Evolutionary conservation across 495 filamentous ascomycete genomes (phyloP), one percentile per base, ranked within the genome.

Genomic region (Penicillium bovifimosum): DNA sequence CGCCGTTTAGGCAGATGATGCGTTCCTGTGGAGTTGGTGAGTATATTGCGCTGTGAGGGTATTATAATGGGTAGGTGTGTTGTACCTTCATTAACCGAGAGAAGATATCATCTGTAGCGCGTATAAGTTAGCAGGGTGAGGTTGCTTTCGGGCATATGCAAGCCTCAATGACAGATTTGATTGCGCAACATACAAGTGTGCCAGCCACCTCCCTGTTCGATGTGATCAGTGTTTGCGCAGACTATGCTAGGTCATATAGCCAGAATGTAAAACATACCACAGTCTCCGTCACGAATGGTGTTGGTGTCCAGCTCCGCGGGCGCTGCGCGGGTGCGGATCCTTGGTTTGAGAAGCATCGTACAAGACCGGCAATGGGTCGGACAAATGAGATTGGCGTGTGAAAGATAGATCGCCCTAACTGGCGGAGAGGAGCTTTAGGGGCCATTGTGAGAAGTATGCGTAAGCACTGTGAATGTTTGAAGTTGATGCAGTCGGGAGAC

Each of bases 1-100:
- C 74, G 58, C 93, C 93, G 64, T 96, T 96, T 28, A 98, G 83
- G 62, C 88, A 96, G 63, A 98, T 79, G 65, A 98, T 96, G 52
- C 93, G 90, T 76, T 98, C 93, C 83, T 90, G 54, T 2, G 3
- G 13, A 10, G 0, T 9, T 14, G 7, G 9, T 41, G 8, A 42
- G 39, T 16, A 5, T 9, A 32, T 32, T 8, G 20, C 20, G 4
- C 20, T 24, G 16, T 0, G 16, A 14, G 27, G 13, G 13, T 11
- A 3, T 13, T 16, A n/a, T 18, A 2, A 5, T 36, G 5, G 13
- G 41, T n/a, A 9, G 9, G 11, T 16, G 14, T 27, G 27, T 56
- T 62, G 44, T 71, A 87, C 86, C 73, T 90, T 87, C 11, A 91
- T 71, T 13, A 90, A 76, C 63, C 86, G 79, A 26, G 88, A 91